These are phyloP conservation scores for Cicer yamashitae DNA, from an alignment of 306 rosid species.

Conservation along the genomic window DNA sequence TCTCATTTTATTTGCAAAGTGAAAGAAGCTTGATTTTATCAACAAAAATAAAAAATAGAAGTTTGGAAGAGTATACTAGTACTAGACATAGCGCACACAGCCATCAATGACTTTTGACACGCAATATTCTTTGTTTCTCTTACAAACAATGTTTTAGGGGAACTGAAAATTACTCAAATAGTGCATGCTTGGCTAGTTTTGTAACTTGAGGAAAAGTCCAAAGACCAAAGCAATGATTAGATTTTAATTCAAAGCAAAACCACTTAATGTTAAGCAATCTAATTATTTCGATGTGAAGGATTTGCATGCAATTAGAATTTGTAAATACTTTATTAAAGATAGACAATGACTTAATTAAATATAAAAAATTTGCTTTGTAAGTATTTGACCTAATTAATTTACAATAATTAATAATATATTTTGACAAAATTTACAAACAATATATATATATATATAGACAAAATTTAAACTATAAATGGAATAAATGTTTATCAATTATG, in stretches of 20 bases:
- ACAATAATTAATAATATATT: not conserved
- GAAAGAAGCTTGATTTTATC: too few relatives aligned
- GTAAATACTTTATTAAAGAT: not conserved
- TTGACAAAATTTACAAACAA: not conserved
- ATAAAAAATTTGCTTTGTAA: not conserved
- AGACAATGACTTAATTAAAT: slow-evolving; percentile 2
- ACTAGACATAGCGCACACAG: not conserved
- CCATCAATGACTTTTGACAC: slow-evolving; percentile 7
- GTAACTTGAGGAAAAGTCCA: not conserved
- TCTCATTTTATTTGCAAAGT: too few relatives aligned
- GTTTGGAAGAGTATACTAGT: too few relatives aligned
- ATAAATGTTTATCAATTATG: too few relatives aligned
- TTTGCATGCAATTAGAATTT: slow-evolving; percentile 10
- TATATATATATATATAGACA: not conserved
- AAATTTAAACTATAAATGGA: not conserved
- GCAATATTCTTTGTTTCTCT: slow-evolving; percentile 8
- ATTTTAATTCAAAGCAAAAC: not conserved
- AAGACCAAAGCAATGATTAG: not conserved
- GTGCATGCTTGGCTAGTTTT: slow-evolving; percentile 2
- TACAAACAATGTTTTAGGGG: not conserved
- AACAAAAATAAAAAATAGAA: too few relatives aligned
- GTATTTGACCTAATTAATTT: not conserved
- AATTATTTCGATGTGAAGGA: not conserved
- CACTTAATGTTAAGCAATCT: slow-evolving; percentile 11
- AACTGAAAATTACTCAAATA: not conserved